phyloP scores from a whole-genome alignment of 257 asterid genomes.

The Plantago ovata region DNA sequence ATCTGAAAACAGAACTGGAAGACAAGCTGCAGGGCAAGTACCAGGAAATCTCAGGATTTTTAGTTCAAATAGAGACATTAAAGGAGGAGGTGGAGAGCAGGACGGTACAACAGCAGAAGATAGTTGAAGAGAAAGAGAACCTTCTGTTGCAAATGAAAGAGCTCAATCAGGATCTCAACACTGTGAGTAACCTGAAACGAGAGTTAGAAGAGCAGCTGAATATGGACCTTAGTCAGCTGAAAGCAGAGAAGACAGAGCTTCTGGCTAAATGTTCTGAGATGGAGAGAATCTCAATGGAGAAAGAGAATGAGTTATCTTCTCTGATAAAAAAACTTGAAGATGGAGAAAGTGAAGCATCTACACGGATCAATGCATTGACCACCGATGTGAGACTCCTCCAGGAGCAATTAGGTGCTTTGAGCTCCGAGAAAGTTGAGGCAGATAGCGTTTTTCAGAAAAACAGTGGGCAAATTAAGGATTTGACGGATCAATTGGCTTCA shows the following conservation, averaged over 20 bases:
- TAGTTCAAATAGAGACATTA: slow-evolving; percentile 26
- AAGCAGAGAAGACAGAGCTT: slow-evolving; percentile 10
- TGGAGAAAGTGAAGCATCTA: slow-evolving; percentile 46
- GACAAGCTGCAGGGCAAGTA: slow-evolving; percentile 39
- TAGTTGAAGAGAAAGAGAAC: slow-evolving; percentile 27
- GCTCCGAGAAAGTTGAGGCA: slow-evolving; percentile 24
- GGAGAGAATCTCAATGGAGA: slow-evolving; percentile 48
- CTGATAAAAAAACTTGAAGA: slow-evolving; percentile 53
- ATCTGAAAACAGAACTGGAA: slow-evolving; percentile 42
- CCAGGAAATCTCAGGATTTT: slow-evolving; percentile 37
- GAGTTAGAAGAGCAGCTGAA: slow-evolving; percentile 40
- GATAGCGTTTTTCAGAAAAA: slow-evolving; percentile 37
- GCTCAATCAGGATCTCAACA: slow-evolving; percentile 19
- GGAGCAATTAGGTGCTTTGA: slow-evolving; percentile 24
- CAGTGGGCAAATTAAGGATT: slow-evolving; percentile 42
- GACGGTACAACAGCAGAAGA: neutral
- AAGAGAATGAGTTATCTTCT: slow-evolving; percentile 61
- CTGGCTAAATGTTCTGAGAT: slow-evolving; percentile 17
- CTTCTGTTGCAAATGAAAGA: slow-evolving; percentile 23
- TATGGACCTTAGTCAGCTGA: slow-evolving; percentile 21
- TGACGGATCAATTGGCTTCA: slow-evolving; percentile 34
- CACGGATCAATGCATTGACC: slow-evolving; percentile 15
- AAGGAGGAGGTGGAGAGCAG: slow-evolving; percentile 14
- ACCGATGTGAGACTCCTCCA: slow-evolving; percentile 14
- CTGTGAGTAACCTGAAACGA: slow-evolving; percentile 22